Base-by-base conservation (phyloP, 2,329 filamentous ascomycete genomes). In the Fusarium sp. region DNA sequence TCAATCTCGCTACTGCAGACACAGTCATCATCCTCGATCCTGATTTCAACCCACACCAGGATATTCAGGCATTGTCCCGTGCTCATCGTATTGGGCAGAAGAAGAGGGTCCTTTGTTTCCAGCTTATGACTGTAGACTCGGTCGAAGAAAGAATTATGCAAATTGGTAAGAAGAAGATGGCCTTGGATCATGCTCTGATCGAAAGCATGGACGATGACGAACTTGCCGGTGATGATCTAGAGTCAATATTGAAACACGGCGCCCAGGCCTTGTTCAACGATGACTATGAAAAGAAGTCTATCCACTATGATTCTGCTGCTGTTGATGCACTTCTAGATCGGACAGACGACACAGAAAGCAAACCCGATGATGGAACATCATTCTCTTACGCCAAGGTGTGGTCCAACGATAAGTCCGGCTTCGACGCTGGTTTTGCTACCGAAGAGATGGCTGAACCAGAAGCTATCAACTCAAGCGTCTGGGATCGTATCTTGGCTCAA, bases 1-100 rank as follows among this genome's bases (percentile, higher is more conserved):
- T 99, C 84, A 99, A 99, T 79, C 87, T 99, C 61, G 96, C 96
- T 1, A 97, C 95, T 12, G 96, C 96, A 6, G 96, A 99, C 78
- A 99, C 96, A 0, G 97, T 99, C 69, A 98, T 99, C 73, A 98
- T 99, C 73, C 90, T 98, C 73, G 95, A 99, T 76, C 94, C 94
- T 0, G 96, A 99, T 79, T 98, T 97, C 85, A 99, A 99, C 70
- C 96, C 96, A 1, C 96, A 99, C 78, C 96, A 99, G 81, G 97
- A 99, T 78, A 93, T 99, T 44, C 96, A 99, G 80, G 96, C 96
- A 1, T 87, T 99, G 35, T 97, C 95, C 35, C 91, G 97, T 73
- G 96, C 95, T 23, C 96, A 99, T 81, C 92, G 96, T 31, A 98
- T 99, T 71, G 97, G 97, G 0, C 97, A 99, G 82, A 94, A 94